phyloP scores from a whole-genome alignment of 2,329 filamentous ascomycete genomes.

The Colletotrichum costaricense region DNA sequence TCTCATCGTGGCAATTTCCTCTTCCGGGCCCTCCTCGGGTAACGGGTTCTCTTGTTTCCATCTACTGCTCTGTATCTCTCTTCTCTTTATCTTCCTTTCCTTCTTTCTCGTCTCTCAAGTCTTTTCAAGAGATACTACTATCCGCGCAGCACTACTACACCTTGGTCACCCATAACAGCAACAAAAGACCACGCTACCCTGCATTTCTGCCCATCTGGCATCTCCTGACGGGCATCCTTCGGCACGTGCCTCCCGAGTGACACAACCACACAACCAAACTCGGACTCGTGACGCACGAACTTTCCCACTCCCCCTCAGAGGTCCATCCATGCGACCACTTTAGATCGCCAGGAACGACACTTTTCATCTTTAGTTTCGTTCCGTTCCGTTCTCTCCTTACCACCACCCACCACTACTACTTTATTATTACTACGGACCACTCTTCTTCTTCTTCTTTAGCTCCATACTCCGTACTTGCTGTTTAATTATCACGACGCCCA shows the following conservation, averaged over 20 bases:
- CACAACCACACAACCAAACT: conserved; percentile 21
- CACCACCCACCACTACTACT: neutral
- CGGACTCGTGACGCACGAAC: conserved; percentile 34
- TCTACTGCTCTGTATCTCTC: neutral
- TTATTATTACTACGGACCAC: neutral
- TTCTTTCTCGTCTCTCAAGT: neutral
- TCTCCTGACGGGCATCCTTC: neutral
- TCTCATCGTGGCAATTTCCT: conserved; percentile 28
- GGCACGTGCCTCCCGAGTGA: conserved; percentile 26
- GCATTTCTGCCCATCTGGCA: neutral
- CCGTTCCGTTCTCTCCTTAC: neutral
- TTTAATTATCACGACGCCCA: neutral
- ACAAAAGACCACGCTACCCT: neutral
- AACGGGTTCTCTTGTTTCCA: neutral
- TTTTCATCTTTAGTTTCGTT: neutral
- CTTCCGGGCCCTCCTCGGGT: conserved; percentile 4
- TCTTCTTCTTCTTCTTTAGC: no score
- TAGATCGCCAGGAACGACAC: conserved; percentile 20
- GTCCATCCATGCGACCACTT: conserved; percentile 24
- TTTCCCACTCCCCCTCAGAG: neutral
- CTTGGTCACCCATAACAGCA: neutral
- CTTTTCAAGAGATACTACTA: neutral
- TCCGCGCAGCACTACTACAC: neutral
- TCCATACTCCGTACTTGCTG: neutral
- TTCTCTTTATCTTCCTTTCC: no score